Evolutionary conservation across 495 filamentous ascomycete genomes (phyloP).

Genomic region (Podospora australis): DNA sequence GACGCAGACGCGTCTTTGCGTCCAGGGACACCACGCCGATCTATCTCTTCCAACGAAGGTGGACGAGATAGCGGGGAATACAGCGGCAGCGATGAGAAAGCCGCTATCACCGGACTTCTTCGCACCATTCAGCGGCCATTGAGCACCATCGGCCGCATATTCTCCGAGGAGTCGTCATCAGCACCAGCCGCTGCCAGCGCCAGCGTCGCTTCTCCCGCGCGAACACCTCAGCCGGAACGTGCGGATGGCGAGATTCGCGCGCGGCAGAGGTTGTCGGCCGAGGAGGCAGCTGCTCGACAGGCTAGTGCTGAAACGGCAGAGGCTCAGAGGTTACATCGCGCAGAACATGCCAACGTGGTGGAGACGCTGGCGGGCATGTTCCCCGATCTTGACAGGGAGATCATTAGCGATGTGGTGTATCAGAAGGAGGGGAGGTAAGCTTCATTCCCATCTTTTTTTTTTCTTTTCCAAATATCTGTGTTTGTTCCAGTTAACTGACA

Average conservation of each 20-base stretch:
- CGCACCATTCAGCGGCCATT: slow-evolving; percentile 88
- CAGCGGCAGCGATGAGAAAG: slow-evolving; percentile 56
- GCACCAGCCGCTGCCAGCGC: slow-evolving; percentile 28
- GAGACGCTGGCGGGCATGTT: slow-evolving; percentile 93
- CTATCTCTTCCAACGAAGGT: slow-evolving; percentile 39
- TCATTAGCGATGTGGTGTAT: slow-evolving; percentile 90
- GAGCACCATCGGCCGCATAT: slow-evolving; percentile 93
- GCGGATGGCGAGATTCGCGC: slow-evolving; percentile 29
- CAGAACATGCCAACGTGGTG: slow-evolving; percentile 84
- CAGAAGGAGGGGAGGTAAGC: slow-evolving; percentile 86
- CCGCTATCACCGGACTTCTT: slow-evolving; percentile 78
- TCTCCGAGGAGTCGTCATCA: slow-evolving; percentile 66
- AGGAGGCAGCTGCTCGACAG: slow-evolving; percentile 89
- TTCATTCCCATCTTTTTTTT: background rate
- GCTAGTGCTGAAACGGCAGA: slow-evolving; percentile 90
- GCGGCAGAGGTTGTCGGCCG: slow-evolving; percentile 52
- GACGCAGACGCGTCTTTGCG: slow-evolving; percentile 36
- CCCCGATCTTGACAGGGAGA: slow-evolving; percentile 78
- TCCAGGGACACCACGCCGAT: slow-evolving; percentile 31
- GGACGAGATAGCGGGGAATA: slow-evolving; percentile 25
- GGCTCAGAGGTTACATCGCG: slow-evolving; percentile 73
- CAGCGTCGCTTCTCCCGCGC: slow-evolving; percentile 42
- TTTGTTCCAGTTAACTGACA: slow-evolving; percentile 24
- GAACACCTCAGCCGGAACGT: slow-evolving; percentile 53
- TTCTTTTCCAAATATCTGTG: background rate